These are phyloP conservation scores for Backusella psychrophila DNA, from an alignment of 192 early-diverging fungal species.

Conservation along the genomic window DNA sequence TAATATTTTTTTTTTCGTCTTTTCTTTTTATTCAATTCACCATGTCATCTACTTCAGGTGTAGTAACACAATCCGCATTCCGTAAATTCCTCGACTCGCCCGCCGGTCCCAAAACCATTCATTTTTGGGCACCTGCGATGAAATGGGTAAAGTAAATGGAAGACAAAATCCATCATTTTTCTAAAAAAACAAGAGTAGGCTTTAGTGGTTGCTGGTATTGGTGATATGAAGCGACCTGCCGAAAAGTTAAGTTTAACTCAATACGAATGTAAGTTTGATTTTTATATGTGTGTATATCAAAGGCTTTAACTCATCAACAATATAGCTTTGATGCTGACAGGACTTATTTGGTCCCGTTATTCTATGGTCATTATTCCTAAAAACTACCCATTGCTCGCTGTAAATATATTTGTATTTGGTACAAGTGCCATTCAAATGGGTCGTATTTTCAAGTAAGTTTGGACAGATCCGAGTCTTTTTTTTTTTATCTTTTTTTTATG, in stretches of 20 bases:
- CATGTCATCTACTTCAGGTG: slow-evolving; percentile 34
- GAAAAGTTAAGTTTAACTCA: slow-evolving; percentile 85
- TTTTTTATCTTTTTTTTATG: background rate
- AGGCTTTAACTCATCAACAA: too few relatives aligned
- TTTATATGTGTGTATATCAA: background rate
- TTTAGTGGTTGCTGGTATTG: slow-evolving; percentile 88
- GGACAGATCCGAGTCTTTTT: background rate
- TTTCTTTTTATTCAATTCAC: background rate
- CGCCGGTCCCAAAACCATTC: slow-evolving; percentile 88
- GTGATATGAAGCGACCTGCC: slow-evolving; percentile 84
- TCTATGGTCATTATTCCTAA: slow-evolving; percentile 88
- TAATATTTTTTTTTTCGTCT: background rate
- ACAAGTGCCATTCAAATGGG: slow-evolving; percentile 84
- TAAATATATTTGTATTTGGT: slow-evolving; percentile 91
- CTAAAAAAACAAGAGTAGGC: slow-evolving; percentile 47
- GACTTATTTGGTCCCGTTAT: slow-evolving; percentile 95
- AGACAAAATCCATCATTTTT: background rate
- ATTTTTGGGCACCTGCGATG: slow-evolving; percentile 93
- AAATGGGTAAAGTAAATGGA: slow-evolving; percentile 67
- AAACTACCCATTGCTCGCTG: slow-evolving; percentile 84
- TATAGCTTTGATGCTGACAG: slow-evolving; percentile 86
- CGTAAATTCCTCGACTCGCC: slow-evolving; percentile 67
- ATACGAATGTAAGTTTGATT: slow-evolving; percentile 51
- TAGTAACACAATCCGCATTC: slow-evolving; percentile 53
- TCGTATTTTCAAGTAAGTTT: slow-evolving; percentile 66